A percentile compares a stretch with the other conserved stretches of the same genome.
These are phyloP conservation scores for Camellia oleifera DNA, from an alignment of 179 eudicot genomes.

Conservation along the genomic window DNA sequence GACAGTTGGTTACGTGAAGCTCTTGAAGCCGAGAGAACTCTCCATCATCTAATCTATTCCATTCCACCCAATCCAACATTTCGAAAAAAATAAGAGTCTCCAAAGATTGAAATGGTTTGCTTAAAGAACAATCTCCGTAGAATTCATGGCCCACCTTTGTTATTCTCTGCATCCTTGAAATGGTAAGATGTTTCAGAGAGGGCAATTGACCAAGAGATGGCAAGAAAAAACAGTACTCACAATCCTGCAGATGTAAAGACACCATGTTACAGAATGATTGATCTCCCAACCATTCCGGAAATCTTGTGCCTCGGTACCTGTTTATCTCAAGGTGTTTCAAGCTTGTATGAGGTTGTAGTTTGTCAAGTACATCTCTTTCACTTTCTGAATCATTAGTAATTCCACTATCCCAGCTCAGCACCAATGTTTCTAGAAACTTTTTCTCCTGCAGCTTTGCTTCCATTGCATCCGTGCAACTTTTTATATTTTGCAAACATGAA, in stretches of 20 bases:
- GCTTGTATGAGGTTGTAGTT: constrained; percentile 7
- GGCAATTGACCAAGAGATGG: constrained; percentile 16
- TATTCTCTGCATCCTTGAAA: neutral
- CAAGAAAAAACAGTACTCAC: neutral
- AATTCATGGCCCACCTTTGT: neutral
- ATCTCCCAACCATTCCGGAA: constrained; percentile 17
- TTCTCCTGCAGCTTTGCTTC: constrained; percentile 1
- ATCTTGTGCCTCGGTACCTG: constrained; percentile 6
- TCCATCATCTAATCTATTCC: neutral
- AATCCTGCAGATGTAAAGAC: neutral
- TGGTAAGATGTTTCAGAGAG: neutral
- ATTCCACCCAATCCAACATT: constrained; percentile 5
- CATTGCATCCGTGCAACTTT: neutral
- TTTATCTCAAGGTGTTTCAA: neutral
- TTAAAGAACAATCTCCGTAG: constrained; percentile 10
- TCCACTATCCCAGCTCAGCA: neutral
- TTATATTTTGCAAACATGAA: neutral
- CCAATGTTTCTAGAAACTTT: constrained; percentile 2
- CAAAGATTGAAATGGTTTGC: neutral
- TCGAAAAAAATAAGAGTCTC: neutral
- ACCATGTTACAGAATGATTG: constrained; percentile 2
- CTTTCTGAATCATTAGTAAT: neutral
- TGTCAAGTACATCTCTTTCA: neutral
- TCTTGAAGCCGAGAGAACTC: constrained; percentile 20
- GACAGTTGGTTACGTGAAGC: no score